Base-by-base conservation (phyloP, 805 yeast species). In the Saccharomycopsis microspora region DNA sequence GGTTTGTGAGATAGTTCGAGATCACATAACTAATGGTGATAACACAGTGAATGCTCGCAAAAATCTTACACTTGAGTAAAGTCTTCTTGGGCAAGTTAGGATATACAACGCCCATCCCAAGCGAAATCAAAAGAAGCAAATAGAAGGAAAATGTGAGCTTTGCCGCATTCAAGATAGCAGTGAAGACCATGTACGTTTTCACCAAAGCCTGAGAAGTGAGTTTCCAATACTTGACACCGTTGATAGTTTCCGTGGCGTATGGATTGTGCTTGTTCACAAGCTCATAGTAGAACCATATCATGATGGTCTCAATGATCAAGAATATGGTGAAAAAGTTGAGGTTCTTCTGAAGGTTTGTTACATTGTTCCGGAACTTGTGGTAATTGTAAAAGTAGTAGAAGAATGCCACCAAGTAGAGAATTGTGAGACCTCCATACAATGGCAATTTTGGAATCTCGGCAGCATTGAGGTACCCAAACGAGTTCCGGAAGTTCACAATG, bases 81-180 rank as follows among this genome's bases (percentile, higher is more conserved):
- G 72, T 58, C 47, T 77, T 76, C 62, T 77, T 76, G 42, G 88
- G 85, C 51, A 93, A 73, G 53, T 88, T 82, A 42, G 96, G 88
- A 59, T 77, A 79, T 44, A 93, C 97, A 43, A 93, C 88, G 53
- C 97, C 97, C 65, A 89, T 93, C 39, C 99, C 99, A 55, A 89
- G 70, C 9, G 94, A 74, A 48, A 93, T 90, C 57, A 87, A 82
- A 54, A 90, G 70, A 48, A 93, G 70, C 57, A 93, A 67, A 67
- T 90, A 93, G 65, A 90, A 83, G 5, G 96, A 85, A 62, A 87
- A 85, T 0, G 96, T 81, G 45, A 86, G 74, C 58, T 93, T 84
- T 56, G 78, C 77, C 1, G 95, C 78, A 60, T 87, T 85, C 62
- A 90, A 66, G 33, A 86, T 62, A 2, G 96, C 81, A 45, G 90